These are phyloP conservation scores for Lachancea dasiensis DNA, from an alignment of 805 yeast genomes.

Conservation along the genomic window DNA sequence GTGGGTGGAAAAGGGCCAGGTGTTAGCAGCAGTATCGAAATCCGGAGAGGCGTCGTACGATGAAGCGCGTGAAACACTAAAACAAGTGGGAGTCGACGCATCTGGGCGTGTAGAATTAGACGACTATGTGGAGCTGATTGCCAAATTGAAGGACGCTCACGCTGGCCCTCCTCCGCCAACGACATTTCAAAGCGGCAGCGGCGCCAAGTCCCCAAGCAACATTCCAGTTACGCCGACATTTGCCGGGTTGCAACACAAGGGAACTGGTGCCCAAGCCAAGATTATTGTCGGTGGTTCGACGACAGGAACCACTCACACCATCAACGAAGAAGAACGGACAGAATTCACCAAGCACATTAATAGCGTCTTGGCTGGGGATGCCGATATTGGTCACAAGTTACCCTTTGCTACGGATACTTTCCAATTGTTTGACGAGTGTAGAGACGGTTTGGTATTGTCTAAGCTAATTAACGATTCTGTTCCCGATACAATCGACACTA, in stretches of 20 bases:
- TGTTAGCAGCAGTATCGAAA: conserved; percentile 73
- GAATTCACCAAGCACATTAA: conserved; percentile 97
- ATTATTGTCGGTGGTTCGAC: conserved; percentile 80
- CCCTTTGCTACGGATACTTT: conserved; percentile 93
- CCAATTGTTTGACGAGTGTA: conserved; percentile 94
- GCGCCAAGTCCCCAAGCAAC: conserved; percentile 25
- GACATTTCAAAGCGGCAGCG: conserved; percentile 24
- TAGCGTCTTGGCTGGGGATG: conserved; percentile 82
- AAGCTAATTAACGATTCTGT: conserved; percentile 95
- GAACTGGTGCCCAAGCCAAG: conserved; percentile 57
- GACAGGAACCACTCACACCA: conserved; percentile 93
- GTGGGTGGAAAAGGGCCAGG: conserved; percentile 87
- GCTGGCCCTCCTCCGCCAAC: conserved; percentile 29
- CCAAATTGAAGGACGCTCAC: conserved; percentile 57
- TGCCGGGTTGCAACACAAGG: conserved; percentile 41
- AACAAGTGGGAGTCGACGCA: conserved; percentile 88
- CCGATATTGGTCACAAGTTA: conserved; percentile 72
- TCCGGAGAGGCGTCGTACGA: conserved; percentile 82
- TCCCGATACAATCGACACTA: conserved; percentile 96
- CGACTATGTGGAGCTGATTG: conserved; percentile 80
- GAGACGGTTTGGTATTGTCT: conserved; percentile 89
- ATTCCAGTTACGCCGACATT: conserved; percentile 30
- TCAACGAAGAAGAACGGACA: conserved; percentile 92
- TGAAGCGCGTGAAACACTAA: conserved; percentile 88
- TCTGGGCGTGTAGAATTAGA: conserved; percentile 96